These are phyloP conservation scores for Cladophialophora carrionii DNA, from an alignment of 2,329 filamentous ascomycete genomes.

Conservation along the genomic window DNA sequence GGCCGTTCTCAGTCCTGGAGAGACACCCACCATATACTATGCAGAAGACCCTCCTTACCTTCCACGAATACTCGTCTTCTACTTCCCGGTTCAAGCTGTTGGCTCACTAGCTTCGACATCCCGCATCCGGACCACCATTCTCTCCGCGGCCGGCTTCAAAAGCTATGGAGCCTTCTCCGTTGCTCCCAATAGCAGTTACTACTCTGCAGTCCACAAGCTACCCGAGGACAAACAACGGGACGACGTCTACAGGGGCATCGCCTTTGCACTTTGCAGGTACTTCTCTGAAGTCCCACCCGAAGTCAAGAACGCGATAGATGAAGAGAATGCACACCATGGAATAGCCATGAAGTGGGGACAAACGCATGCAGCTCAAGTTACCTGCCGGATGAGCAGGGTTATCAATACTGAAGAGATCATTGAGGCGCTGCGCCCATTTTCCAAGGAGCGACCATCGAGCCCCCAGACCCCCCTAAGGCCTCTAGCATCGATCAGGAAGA, in stretches of 20 bases:
- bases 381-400: conserved; percentile 79
- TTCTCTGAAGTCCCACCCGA: conserved; percentile 81
- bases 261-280: conserved; percentile 92
- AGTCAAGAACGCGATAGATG: conserved; percentile 71
- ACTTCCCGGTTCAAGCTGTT: conserved; percentile 85
- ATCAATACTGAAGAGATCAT: conserved; percentile 76
- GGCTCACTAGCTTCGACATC: conserved; percentile 87
- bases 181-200: conserved; percentile 88
- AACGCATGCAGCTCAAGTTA: conserved; percentile 88
- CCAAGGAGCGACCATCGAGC: conserved; percentile 36
- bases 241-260: conserved; percentile 85
- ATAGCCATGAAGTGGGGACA: conserved; percentile 53
- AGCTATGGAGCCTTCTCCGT: conserved; percentile 90
- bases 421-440: conserved; percentile 60
- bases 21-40: conserved; percentile 72
- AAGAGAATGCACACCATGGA: conserved; percentile 39
- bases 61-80: conserved; percentile 84
- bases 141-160: conserved; percentile 83
- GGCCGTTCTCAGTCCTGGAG: conserved; percentile 33
- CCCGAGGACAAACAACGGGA: conserved; percentile 95
- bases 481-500: conserved; percentile 37
- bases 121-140: conserved; percentile 90
- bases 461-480: conserved; percentile 31
- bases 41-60: conserved; percentile 79
- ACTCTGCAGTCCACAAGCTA: conserved; percentile 84